Evolutionary conservation across 805 yeast species (phyloP).

Genomic region (Starmera pachycereana): DNA sequence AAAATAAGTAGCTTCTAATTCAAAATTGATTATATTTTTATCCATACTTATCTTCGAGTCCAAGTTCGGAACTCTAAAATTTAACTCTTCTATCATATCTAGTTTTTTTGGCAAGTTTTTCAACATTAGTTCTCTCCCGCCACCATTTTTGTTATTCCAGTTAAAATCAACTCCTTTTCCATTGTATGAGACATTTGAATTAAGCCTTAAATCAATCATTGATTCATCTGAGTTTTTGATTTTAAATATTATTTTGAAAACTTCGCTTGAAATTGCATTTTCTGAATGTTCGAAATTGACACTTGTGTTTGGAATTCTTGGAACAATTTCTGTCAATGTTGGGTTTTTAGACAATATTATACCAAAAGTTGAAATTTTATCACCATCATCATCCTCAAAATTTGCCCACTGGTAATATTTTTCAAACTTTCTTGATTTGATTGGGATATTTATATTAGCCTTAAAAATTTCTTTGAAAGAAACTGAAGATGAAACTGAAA

Average conservation of each 20-base stretch:
- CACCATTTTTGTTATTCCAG: not conserved
- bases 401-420: slow-evolving; percentile 10
- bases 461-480: slow-evolving; percentile 7
- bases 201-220: slow-evolving; percentile 13
- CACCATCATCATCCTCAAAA: slow-evolving; percentile 1
- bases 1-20: slow-evolving; percentile 14
- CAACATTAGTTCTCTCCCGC: not conserved
- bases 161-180: not conserved
- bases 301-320: slow-evolving; percentile 27
- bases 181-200: not conserved
- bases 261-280: slow-evolving; percentile 23
- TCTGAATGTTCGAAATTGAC: slow-evolving; percentile 17
- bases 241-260: slow-evolving; percentile 13
- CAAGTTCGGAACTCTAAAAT: slow-evolving; percentile 5
- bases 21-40: slow-evolving; percentile 3
- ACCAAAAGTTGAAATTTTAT: slow-evolving; percentile 6
- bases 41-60: not conserved
- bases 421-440: slow-evolving; percentile 5
- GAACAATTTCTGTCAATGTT: slow-evolving; percentile 20
- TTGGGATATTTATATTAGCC: slow-evolving; percentile 13
- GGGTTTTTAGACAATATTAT: slow-evolving; percentile 7
- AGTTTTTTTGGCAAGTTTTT: not conserved
- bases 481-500: slow-evolving; percentile 8
- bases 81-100: not conserved
- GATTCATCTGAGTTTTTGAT: slow-evolving; percentile 24